Base-by-base conservation (phyloP, 257 asterid genomes). In the Salvia splendens region DNA sequence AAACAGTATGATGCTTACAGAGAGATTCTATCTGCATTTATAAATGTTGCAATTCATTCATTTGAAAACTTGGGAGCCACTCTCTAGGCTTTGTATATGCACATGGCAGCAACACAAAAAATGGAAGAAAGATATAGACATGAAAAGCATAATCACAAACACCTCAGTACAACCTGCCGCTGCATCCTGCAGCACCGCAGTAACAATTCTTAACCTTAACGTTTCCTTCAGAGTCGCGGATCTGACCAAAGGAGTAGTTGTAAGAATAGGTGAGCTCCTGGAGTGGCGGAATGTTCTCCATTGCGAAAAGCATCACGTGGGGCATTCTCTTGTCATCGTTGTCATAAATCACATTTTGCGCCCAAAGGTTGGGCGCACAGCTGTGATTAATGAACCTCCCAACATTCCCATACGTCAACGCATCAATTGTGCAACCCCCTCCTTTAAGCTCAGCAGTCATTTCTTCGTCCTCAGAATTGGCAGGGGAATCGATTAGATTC, bases 321-420 rank as follows among this genome's bases (percentile, higher is more conserved):
- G 99, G 99, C 81, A 80, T 76, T 66, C 75, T 86, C 70, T 61
- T 75, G 72, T 93, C 96, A 46, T 72, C 81, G 0, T 89, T 92
- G 73, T 93, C 97, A 41, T 80, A 84, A 3, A 86, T 63, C 15
- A 93, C 95, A 15, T 93, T 79, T 73, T 93, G 99, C 0, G 94
- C 99, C 11, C 84, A 86, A 24, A 93, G 89, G 57, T 90, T 93
- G 1, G 99, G 96, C 1, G 84, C 78, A 70, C 99, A 93, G 81
- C 99, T 86, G 70, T 93, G 97, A 50, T 93, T 90, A 36, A 93
- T 71, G 71, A 93, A 90, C 76, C 99, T 81, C 30, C 99, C 99
- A 1, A 93, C 64, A 32, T 82, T 90, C 50, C 96, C 99, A 61
- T 30, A 81, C 8, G 64, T 14, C 80, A 83, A 0, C 2, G 95